phyloP scores from a whole-genome alignment of 192 early-diverging fungal genomes.

The Mortierella alpina region DNA sequence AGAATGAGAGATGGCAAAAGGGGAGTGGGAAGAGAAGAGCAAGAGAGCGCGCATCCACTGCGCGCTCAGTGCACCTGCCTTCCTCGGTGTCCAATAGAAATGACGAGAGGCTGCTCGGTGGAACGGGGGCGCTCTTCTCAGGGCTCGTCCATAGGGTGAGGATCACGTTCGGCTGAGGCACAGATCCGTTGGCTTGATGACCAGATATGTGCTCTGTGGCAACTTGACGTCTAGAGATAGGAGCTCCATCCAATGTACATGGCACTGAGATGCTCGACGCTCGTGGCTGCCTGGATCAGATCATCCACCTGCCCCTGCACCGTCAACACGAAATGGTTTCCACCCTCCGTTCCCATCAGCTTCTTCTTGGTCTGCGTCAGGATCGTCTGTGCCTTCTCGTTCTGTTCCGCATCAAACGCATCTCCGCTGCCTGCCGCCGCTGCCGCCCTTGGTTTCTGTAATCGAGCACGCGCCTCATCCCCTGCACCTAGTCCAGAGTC shows the following conservation, averaged over 20 bases:
- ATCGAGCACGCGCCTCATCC: constrained; percentile 7
- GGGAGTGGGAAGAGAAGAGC: too few relatives aligned
- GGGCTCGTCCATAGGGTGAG: too few relatives aligned
- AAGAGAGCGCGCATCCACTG: too few relatives aligned
- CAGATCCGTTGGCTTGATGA: background rate
- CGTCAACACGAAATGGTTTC: constrained; percentile 60
- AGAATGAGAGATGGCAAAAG: too few relatives aligned
- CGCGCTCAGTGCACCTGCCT: too few relatives aligned
- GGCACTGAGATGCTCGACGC: constrained; percentile 69
- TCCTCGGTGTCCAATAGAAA: too few relatives aligned
- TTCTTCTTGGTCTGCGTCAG: constrained; percentile 74
- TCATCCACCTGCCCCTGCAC: constrained; percentile 86
- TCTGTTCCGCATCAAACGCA: constrained; percentile 29
- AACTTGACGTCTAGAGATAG: constrained; percentile 9
- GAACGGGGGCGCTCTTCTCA: too few relatives aligned
- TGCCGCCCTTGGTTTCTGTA: constrained; percentile 35
- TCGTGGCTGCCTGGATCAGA: constrained; percentile 81
- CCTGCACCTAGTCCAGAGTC: background rate
- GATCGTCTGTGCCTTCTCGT: constrained; percentile 74
- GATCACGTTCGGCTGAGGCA: background rate
- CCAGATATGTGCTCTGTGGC: background rate
- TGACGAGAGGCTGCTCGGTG: too few relatives aligned
- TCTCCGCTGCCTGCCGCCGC: constrained; percentile 27
- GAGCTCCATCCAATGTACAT: constrained; percentile 88
- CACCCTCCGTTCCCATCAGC: constrained; percentile 68